phyloP scores from a whole-genome alignment of 2,329 filamentous ascomycete genomes.

The Laburnicola sp. region DNA sequence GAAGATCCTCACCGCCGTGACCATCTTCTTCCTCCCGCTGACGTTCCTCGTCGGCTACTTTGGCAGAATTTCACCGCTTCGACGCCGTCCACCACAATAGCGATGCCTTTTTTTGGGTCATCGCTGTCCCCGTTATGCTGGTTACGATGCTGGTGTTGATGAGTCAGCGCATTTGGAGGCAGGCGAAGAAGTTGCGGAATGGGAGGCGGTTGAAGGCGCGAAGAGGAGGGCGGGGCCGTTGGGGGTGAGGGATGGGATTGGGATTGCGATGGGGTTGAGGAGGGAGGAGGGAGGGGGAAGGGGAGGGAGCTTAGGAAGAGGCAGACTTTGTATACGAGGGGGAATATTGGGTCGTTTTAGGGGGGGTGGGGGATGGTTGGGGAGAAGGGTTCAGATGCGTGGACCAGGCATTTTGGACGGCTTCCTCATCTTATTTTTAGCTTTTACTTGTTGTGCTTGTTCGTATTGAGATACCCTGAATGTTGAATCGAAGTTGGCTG shows the following conservation, averaged over 20 bases:
- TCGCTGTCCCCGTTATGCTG: conserved; percentile 50
- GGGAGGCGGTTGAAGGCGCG: conserved; percentile 25
- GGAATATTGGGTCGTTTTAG: conserved; percentile 42
- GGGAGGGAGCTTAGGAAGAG: conserved; percentile 28
- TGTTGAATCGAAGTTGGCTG: no score
- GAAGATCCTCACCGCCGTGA: conserved; percentile 88
- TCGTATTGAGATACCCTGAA: no score
- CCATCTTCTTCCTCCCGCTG: conserved; percentile 86
- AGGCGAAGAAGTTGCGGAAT: conserved; percentile 24
- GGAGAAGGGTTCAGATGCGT: neutral
- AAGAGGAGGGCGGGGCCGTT: conserved; percentile 18
- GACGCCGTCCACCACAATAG: conserved; percentile 54
- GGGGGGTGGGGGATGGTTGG: neutral
- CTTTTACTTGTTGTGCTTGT: no score
- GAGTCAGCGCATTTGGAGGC: conserved; percentile 27
- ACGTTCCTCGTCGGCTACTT: conserved; percentile 78
- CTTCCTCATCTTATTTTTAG: no score
- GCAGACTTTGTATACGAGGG: conserved; percentile 39
- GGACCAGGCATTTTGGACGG: no score
- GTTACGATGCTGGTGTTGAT: conserved; percentile 39
- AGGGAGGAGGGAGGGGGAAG: no score
- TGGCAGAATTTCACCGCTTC: conserved; percentile 67
- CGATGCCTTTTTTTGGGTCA: conserved; percentile 56
- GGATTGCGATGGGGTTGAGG: no score
- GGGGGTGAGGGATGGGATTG: conserved; percentile 23